Conservation (phyloP, 139 green algal genomes). For the Axilococcus clingmanii region DNA sequence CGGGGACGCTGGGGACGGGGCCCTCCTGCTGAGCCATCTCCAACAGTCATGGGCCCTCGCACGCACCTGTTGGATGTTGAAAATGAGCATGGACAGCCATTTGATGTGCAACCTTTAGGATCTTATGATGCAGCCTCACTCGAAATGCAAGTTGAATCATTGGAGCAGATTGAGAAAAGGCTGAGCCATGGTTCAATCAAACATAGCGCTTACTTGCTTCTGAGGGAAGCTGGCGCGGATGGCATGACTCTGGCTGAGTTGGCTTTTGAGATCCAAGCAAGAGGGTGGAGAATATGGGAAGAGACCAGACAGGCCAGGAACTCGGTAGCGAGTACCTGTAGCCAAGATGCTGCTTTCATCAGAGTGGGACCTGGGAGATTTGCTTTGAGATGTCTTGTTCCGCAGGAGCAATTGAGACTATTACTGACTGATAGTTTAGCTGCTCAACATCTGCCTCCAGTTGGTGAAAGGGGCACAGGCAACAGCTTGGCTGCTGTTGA, state of each 20-base stretch:
- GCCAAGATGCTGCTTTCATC: slow-evolving; percentile 38
- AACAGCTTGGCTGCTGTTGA: slow-evolving; percentile 5
- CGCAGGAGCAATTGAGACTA: neutral
- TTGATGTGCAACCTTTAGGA: too few species aligned
- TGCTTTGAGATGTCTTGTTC: slow-evolving; percentile 27
- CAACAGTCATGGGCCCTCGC: neutral
- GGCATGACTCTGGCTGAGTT: slow-evolving; percentile 18
- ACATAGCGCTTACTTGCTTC: slow-evolving; percentile 31
- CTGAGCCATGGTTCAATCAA: slow-evolving; percentile 43
- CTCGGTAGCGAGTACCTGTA: slow-evolving; percentile 23
- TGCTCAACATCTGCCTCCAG: neutral
- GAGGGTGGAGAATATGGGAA: slow-evolving; percentile 25
- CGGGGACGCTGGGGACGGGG: slow-evolving; percentile 9
- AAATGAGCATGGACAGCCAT: too few species aligned
- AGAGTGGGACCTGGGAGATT: slow-evolving; percentile 30
- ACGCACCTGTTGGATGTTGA: too few species aligned
- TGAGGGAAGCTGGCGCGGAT: slow-evolving; percentile 26
- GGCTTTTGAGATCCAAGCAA: slow-evolving; percentile 11
- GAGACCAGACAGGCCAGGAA: slow-evolving; percentile 22
- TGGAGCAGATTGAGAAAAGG: slow-evolving; percentile 43
- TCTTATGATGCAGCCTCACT: too few species aligned
- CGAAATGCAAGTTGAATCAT: slow-evolving; percentile 6
- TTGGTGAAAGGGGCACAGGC: neutral
- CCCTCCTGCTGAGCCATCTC: neutral
- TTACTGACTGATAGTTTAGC: neutral